These are phyloP conservation scores for Aspergillus calidoustus DNA, from an alignment of 2,329 filamentous ascomycete species.

Conservation along the genomic window DNA sequence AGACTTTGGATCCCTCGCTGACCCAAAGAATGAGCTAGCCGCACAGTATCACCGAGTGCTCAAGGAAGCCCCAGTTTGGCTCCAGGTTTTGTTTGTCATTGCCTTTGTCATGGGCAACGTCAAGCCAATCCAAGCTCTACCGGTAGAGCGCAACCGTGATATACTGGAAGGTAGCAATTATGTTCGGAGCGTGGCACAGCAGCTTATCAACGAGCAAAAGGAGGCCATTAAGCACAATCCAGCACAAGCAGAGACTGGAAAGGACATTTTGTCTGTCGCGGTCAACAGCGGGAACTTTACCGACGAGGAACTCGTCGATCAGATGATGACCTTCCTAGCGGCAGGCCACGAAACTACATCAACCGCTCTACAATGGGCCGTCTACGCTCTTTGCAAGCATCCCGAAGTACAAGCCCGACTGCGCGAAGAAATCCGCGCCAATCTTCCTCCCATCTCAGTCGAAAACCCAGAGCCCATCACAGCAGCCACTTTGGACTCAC, in stretches of 20 bases:
- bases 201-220: conserved; percentile 74
- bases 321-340: conserved; percentile 87
- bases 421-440: conserved; percentile 67
- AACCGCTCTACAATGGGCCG: conserved; percentile 74
- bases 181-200: conserved; percentile 68
- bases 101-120: conserved; percentile 63
- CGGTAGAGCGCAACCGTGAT: conserved; percentile 72
- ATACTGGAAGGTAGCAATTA: conserved; percentile 59
- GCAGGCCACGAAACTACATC: conserved; percentile 83
- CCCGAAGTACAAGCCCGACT: conserved; percentile 69
- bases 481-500: conserved; percentile 64
- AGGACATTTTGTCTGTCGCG: conserved; percentile 81
- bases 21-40: conserved; percentile 65
- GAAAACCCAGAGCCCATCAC: conserved; percentile 69
- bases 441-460: conserved; percentile 59
- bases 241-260: conserved; percentile 42
- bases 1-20: conserved; percentile 69
- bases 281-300: conserved; percentile 75
- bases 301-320: conserved; percentile 81
- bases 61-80: conserved; percentile 18
- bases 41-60: conserved; percentile 36
- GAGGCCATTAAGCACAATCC: conserved; percentile 47
- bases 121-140: conserved; percentile 66
- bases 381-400: conserved; percentile 70
- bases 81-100: conserved; percentile 60